Evolutionary conservation across 2,329 filamentous ascomycete genomes (phyloP).

Genomic region (Xylaria sp.): DNA sequence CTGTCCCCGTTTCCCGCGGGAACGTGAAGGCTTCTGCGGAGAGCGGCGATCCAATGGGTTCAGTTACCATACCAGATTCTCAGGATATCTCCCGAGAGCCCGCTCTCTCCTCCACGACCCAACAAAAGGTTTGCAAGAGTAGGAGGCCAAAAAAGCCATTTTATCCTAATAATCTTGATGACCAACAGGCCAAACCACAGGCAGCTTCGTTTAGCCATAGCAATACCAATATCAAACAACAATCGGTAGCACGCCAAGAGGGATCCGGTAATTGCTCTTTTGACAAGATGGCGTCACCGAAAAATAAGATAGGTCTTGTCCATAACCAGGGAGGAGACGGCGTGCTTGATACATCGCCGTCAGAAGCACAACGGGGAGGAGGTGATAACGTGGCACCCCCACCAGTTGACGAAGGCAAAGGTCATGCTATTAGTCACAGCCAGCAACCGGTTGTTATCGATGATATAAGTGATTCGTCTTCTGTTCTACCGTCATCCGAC

Average conservation of each 20-base stretch:
- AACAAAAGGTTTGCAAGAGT: conserved; percentile 1
- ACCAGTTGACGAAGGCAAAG: conserved; percentile 4
- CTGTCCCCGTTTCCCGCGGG: not conserved
- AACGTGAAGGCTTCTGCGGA: not conserved
- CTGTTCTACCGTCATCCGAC: not conserved
- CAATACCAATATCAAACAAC: not conserved
- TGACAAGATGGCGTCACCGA: not conserved
- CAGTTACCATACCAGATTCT: conserved; percentile 20
- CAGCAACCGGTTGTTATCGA: not conserved
- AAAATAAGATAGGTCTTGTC: not conserved
- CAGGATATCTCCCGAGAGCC: conserved; percentile 13
- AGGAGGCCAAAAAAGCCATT: conserved; percentile 34
- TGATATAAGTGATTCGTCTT: not conserved
- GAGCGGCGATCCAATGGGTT: not conserved
- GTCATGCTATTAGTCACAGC: not conserved
- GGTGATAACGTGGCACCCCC: not conserved
- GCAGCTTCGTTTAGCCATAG: not conserved
- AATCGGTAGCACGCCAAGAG: not conserved
- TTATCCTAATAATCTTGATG: not conserved
- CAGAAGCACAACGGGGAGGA: conserved; percentile 7
- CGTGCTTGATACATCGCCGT: not conserved
- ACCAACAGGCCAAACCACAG: not conserved
- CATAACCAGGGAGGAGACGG: not conserved
- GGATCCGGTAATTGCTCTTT: not conserved
- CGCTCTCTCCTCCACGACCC: not conserved